Evolutionary conservation across 495 filamentous ascomycete species (phyloP).

Genomic region (Pyronema omphalodes): DNA sequence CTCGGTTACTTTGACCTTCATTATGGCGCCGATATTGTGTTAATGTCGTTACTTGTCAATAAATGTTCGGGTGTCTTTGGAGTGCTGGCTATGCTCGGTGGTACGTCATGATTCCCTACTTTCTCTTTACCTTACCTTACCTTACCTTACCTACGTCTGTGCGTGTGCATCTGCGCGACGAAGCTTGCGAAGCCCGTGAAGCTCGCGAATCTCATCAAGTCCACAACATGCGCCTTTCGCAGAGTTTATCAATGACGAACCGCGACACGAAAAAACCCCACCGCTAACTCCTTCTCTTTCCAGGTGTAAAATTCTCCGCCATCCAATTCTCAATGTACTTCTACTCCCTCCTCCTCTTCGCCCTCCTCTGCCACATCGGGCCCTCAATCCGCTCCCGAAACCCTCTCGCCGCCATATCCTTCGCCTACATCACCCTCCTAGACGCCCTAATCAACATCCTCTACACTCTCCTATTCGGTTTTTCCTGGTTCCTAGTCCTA

Average conservation of each 20-base stretch:
- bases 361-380: slow-evolving; percentile 40
- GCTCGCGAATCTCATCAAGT: not conserved
- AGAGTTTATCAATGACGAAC: too few relatives aligned
- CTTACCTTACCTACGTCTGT: too few relatives aligned
- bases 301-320: slow-evolving; percentile 35
- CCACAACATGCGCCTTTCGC: too few relatives aligned
- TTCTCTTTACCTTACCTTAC: too few relatives aligned
- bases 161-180: too few relatives aligned
- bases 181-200: too few relatives aligned
- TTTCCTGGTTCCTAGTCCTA: slow-evolving; percentile 64
- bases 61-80: slow-evolving; percentile 78
- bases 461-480: slow-evolving; percentile 60
- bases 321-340: slow-evolving; percentile 67
- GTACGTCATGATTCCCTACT: slow-evolving; percentile 27
- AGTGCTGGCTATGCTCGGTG: slow-evolving; percentile 67
- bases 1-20: slow-evolving; percentile 69
- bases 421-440: slow-evolving; percentile 61
- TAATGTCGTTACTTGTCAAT: slow-evolving; percentile 63
- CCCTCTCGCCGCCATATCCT: slow-evolving; percentile 47
- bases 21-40: slow-evolving; percentile 65
- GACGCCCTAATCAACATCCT: slow-evolving; percentile 59
- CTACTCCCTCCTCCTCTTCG: slow-evolving; percentile 54
- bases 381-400: slow-evolving; percentile 51
- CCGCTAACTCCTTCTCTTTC: too few relatives aligned
- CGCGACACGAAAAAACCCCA: not conserved